Percentiles rank a stretch among this genome's conserved stretches.
Conservation (phyloP, 495 filamentous ascomycete genomes). For the Penicillium diatomitis region DNA sequence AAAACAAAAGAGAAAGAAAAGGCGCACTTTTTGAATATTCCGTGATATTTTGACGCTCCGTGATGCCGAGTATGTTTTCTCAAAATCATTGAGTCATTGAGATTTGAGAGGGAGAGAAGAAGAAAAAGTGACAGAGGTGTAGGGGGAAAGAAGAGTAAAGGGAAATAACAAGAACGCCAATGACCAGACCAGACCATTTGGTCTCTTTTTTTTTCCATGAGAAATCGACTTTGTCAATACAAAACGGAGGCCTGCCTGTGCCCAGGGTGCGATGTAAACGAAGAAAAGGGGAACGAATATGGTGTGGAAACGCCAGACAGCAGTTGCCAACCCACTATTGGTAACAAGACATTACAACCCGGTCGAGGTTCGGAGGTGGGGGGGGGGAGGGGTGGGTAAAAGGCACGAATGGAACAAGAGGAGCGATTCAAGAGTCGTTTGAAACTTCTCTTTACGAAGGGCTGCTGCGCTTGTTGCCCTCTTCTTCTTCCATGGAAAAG, state of each 20-base stretch:
- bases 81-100: background rate
- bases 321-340: too few species aligned
- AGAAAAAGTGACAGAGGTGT: background rate
- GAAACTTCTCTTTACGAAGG: conserved; percentile 23
- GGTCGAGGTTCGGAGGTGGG: too few species aligned
- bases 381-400: too few species aligned
- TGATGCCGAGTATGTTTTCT: conserved; percentile 11
- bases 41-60: conserved; percentile 10
- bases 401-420: background rate
- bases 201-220: conserved; percentile 14
- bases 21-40: conserved; percentile 1
- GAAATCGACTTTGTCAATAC: background rate
- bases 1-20: background rate
- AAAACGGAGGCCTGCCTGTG: too few species aligned
- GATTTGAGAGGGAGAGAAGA: background rate
- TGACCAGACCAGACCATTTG: background rate
- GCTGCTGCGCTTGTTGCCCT: conserved; percentile 37
- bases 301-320: too few species aligned
- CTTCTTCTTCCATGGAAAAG: conserved; percentile 76
- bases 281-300: too few species aligned
- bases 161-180: conserved; percentile 10
- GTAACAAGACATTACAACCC: too few species aligned
- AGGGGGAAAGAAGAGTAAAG: background rate
- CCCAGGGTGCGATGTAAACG: too few species aligned
- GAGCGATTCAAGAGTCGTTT: conserved; percentile 9